Base-by-base conservation (phyloP, 495 filamentous ascomycete species). In the Aspergillus taichungensis region DNA sequence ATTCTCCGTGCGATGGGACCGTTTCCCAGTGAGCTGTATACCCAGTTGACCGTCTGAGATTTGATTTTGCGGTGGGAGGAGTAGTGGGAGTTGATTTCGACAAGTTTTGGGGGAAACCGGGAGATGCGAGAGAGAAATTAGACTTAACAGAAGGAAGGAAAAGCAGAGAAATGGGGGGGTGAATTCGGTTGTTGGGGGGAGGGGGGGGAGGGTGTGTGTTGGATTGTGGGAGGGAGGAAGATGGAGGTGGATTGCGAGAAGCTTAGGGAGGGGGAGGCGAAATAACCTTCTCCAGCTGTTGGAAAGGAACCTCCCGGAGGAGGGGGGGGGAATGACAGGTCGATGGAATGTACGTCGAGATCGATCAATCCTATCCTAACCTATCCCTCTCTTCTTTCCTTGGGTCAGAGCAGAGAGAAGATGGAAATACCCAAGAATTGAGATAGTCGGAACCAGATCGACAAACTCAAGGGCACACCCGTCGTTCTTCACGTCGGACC, bases 381-480 rank as follows among this genome's bases (percentile, higher is more conserved):
- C 18, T 24, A 1, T 24, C 18, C 18, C 18, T 1, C 18, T 24
- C 18, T 24, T 24, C 18, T 24, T 24, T 24, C 18, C 18, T 24
- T 24, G 18, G 18, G 18, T 24, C 18, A 24, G 4, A 24, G 2
- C 18, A 24, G 18, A 24, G 18, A 24, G 18, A 24, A 2, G 18
- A 24, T 24, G 18, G 18, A 4, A 24, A 24, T 24, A 24, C 18
- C 18, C 18, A 24, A 4, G 4, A 4, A 4, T 24, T 24, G 18
- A 24, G 18, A 4, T 24, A 24, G 18, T 24, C n/a, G n/a, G 18
- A 24, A 24, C 18, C 45, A 50, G 59, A 62, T 59, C 56, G 59
- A 61, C 59, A 54, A 62, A 57, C 53, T 54, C 59, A 53, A 58
- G 56, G 57, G 18, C 18, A 24, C 18, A 24, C 18, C 18, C 18